phyloP scores from a whole-genome alignment of 2,329 filamentous ascomycete genomes.

The Cladobotryum protrusum region DNA sequence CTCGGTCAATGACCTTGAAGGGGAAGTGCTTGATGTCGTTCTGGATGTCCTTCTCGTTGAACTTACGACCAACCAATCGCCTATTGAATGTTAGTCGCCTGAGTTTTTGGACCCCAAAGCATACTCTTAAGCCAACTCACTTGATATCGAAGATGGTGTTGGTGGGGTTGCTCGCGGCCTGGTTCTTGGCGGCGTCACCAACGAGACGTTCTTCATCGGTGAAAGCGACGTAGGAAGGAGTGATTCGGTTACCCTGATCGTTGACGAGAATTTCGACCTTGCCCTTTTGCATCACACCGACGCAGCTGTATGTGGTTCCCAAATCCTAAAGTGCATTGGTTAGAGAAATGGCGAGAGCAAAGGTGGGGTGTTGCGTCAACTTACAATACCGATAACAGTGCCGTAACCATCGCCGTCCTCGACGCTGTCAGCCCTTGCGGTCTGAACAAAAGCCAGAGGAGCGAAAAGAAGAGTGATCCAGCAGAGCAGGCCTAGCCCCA shows the following conservation, averaged over 20 bases:
- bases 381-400: conserved; percentile 86
- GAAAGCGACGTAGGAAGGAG: conserved; percentile 91
- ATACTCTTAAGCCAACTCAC: conserved; percentile 49
- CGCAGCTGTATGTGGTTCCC: conserved; percentile 83
- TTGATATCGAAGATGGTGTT: conserved; percentile 79
- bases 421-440: conserved; percentile 52
- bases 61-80: conserved; percentile 82
- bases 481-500: conserved; percentile 82
- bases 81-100: conserved; percentile 35
- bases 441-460: conserved; percentile 77
- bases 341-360: not conserved
- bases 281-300: conserved; percentile 92
- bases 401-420: conserved; percentile 72
- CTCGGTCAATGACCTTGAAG: conserved; percentile 86
- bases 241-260: conserved; percentile 95
- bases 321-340: conserved; percentile 49
- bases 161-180: conserved; percentile 72
- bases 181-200: conserved; percentile 96
- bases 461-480: conserved; percentile 88
- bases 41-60: conserved; percentile 78
- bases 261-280: conserved; percentile 95
- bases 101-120: not conserved
- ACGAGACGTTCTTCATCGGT: conserved; percentile 96
- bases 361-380: conserved; percentile 23
- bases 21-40: conserved; percentile 97